These are phyloP conservation scores for Pelargonium fulgidum DNA, from an alignment of 441 rosid genomes.

Conservation along the genomic window DNA sequence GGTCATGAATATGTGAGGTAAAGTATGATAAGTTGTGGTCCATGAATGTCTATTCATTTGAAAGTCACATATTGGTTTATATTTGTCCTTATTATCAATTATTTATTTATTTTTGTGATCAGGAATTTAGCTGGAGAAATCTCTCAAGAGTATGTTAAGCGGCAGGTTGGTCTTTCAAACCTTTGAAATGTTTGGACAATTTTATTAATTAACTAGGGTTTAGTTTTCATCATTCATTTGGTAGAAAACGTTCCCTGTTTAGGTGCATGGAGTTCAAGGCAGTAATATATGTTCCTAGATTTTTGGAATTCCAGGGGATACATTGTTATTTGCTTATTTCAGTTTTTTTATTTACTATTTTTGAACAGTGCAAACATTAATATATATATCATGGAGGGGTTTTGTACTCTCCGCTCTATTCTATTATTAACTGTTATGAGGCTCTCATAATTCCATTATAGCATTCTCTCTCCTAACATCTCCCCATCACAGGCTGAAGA, in stretches of 20 bases:
- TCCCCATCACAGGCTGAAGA: conserved; percentile 53
- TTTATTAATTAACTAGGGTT: not conserved
- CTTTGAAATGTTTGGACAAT: not conserved
- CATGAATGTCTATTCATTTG: not conserved
- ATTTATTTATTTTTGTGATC: conserved; percentile 11
- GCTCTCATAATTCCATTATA: not conserved
- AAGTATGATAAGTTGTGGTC: conserved; percentile 5
- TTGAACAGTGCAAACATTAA: not conserved
- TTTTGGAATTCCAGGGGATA: not conserved
- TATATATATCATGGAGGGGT: not conserved
- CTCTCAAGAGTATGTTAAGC: conserved; percentile 60
- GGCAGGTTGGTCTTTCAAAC: conserved; percentile 44
- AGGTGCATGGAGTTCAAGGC: not conserved
- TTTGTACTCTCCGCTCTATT: not conserved
- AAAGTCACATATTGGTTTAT: not conserved
- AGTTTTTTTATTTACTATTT: not conserved
- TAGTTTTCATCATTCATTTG: not conserved
- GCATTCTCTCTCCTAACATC: not conserved
- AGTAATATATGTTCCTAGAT: not conserved
- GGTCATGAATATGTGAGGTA: conserved; percentile 98
- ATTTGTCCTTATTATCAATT: conserved; percentile 5
- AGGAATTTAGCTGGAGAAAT: conserved; percentile 94
- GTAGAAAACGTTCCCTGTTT: not conserved
- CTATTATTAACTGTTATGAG: not conserved
- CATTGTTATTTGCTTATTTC: not conserved